Base-by-base conservation (phyloP, 2,329 filamentous ascomycete genomes). In the Arachnopeziza araneosa region DNA sequence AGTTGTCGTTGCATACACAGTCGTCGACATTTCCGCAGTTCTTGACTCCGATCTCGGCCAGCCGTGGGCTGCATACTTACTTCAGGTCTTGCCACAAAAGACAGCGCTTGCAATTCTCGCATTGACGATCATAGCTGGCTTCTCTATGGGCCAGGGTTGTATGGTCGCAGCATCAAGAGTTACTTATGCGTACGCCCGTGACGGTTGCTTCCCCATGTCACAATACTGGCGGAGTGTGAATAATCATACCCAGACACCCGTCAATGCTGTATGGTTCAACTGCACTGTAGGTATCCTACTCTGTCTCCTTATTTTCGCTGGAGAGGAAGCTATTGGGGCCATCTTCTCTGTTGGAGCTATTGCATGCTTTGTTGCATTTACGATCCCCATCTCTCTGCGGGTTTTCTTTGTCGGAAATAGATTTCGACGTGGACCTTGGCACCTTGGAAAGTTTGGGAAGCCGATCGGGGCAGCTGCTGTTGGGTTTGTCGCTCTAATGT, bases 81-180 rank as follows among this genome's bases (percentile, higher is more conserved):
- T 87, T 55, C 86, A 90, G 69, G 79, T 87, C 52, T 76, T 90
- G 61, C 81, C 83, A 0, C 77, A 82, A 59, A 83, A 82, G 57
- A 78, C 80, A 1, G 84, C 84, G 2, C 76, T 89, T 24, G 83
- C 83, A 1, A 82, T 89, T 55, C 80, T 90, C 14, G 75, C 80
- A 0, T 73, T 90, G 50, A 90, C 86, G 1, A 88, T 90, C 64
- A 77, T 90, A 50, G 87, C 85, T 60, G 83, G 85, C 1, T 90
- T 89, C 69, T 83, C 81, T 50, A 89, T 90, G 84, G 87, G 87
- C 6, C 86, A 90, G 71, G 87, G 86, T 1, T 88, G 86, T 70
- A 89, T 89, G 84, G 82, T 90, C 14, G 77, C 78, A 12, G 78
- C 78, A 6, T 87, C 83, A 23, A 80, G 88, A 54, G 87, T 89